phyloP scores from a whole-genome alignment of 257 asterid genomes.

The Ocimum tenuiflorum region DNA sequence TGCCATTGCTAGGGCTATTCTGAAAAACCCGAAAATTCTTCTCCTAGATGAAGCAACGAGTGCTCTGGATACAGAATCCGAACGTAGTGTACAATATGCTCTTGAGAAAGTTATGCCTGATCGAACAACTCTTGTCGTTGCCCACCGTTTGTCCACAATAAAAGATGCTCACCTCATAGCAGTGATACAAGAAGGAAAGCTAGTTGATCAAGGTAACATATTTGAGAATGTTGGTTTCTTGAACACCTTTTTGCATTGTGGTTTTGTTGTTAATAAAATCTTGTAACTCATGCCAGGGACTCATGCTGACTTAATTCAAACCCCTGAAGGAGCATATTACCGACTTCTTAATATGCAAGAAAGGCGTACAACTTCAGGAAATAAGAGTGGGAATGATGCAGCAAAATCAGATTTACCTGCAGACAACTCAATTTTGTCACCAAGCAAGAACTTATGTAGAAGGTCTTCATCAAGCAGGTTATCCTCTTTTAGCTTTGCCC shows the following conservation, averaged over 20 bases:
- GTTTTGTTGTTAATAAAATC: background rate
- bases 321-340: slow-evolving; percentile 39
- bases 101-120: slow-evolving; percentile 47
- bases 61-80: slow-evolving; percentile 52
- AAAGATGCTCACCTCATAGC: slow-evolving; percentile 53
- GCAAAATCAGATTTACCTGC: background rate
- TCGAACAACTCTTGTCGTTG: slow-evolving; percentile 54
- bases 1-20: slow-evolving; percentile 60
- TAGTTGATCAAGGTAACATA: slow-evolving; percentile 54
- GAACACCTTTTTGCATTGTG: background rate
- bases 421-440: background rate
- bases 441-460: too few relatives aligned
- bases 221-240: background rate
- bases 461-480: background rate
- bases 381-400: background rate
- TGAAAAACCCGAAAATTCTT: slow-evolving; percentile 55
- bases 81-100: slow-evolving; percentile 43
- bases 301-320: slow-evolving; percentile 38
- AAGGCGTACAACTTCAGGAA: background rate
- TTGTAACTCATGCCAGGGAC: slow-evolving; percentile 26
- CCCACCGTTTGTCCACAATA: slow-evolving; percentile 60
- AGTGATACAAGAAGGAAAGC: slow-evolving; percentile 43
- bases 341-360: slow-evolving; percentile 47
- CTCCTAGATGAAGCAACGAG: slow-evolving; percentile 73
- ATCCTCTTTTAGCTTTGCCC: background rate